Conservation (phyloP, 2,329 filamentous ascomycete species). For the Nemania diffusa region DNA sequence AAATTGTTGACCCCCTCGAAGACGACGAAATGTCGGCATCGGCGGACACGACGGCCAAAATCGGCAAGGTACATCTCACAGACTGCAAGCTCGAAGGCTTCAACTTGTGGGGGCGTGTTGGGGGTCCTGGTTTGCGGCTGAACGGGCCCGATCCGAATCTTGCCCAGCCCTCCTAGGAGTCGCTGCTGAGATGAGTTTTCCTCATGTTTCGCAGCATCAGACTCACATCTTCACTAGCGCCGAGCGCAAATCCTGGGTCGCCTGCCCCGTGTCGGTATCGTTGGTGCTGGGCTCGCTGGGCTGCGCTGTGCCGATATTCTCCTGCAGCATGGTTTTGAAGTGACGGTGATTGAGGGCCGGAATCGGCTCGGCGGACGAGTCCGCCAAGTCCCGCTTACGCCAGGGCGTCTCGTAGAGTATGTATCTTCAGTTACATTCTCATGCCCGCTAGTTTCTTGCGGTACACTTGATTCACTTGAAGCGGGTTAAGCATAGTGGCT, state of each 20-base stretch:
- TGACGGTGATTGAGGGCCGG: conserved; percentile 76
- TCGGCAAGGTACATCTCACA: conserved; percentile 52
- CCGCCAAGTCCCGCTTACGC: conserved; percentile 60
- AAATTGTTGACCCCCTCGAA: conserved; percentile 49
- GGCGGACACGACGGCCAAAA: conserved; percentile 48
- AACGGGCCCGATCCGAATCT: conserved; percentile 44
- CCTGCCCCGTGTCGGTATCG: conserved; percentile 69
- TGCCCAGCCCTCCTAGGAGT: conserved; percentile 46
- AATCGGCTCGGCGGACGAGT: conserved; percentile 74
- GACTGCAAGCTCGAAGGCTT: conserved; percentile 43
- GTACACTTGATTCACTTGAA: not conserved
- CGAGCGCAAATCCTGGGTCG: conserved; percentile 42
- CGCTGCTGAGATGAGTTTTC: conserved; percentile 46
- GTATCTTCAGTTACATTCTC: conserved; percentile 11
- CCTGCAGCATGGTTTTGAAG: conserved; percentile 70
- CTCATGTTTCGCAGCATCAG: conserved; percentile 35
- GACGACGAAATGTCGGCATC: conserved; percentile 48
- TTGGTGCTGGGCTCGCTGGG: conserved; percentile 77
- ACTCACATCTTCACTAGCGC: conserved; percentile 44
- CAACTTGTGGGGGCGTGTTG: conserved; percentile 45
- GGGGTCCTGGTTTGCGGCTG: conserved; percentile 40
- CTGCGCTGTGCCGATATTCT: conserved; percentile 77
- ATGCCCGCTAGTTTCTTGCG: not conserved
- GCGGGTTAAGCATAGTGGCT: not conserved
- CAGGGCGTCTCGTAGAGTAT: conserved; percentile 59